These are phyloP conservation scores for Sarcodon sp. DNA, from an alignment of 768 basidiomycete genomes.

Conservation along the genomic window DNA sequence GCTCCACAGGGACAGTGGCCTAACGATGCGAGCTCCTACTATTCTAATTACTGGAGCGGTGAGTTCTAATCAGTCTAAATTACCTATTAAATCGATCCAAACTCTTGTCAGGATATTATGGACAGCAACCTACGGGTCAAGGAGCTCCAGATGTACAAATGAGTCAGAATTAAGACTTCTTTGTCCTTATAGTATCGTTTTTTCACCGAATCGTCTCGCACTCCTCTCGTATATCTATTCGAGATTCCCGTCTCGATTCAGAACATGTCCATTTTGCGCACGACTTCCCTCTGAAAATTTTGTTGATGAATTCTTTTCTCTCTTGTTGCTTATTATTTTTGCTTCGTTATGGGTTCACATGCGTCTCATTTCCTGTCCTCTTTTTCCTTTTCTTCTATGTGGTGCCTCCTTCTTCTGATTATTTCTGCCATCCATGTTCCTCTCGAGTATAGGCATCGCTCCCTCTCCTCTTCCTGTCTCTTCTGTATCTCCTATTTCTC, in stretches of 20 bases:
- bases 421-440: background rate
- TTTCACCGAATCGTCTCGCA: conserved; percentile 3
- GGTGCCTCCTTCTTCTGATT: background rate
- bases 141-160: conserved; percentile 35
- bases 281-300: conserved; percentile 3
- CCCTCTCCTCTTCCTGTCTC: background rate
- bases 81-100: background rate
- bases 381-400: background rate
- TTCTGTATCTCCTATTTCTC: background rate
- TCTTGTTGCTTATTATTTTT: conserved; percentile 1
- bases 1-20: conserved; percentile 70
- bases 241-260: background rate
- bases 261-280: conserved; percentile 1
- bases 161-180: conserved; percentile 3
- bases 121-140: conserved; percentile 56
- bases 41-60: conserved; percentile 82
- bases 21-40: conserved; percentile 63
- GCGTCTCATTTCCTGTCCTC: background rate
- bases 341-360: conserved; percentile 20
- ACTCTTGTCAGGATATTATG: conserved; percentile 54
- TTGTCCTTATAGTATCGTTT: conserved; percentile 3
- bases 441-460: background rate
- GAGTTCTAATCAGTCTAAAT: conserved; percentile 14
- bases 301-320: background rate
- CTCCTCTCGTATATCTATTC: background rate